Evolutionary conservation across 2,329 filamentous ascomycete species (phyloP).

Genomic region (Didymella lethalis): DNA sequence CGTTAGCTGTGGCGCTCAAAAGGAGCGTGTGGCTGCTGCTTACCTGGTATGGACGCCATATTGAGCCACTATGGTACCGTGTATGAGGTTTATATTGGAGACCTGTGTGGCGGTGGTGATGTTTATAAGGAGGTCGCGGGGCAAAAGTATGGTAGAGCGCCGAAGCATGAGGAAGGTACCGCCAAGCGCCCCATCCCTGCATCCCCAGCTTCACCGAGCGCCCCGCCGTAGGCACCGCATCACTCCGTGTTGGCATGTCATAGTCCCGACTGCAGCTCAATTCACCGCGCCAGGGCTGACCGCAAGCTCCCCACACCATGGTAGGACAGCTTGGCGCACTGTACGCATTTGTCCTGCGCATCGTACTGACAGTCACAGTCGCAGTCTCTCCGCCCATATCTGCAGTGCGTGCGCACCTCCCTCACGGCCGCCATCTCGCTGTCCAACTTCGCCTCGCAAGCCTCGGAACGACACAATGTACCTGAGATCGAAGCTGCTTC

Average conservation of each 20-base stretch:
- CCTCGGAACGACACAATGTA: conserved; percentile 95
- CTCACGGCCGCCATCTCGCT: conserved; percentile 92
- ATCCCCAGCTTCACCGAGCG: conserved; percentile 38
- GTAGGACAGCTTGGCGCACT: conserved; percentile 26
- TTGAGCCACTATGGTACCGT: conserved; percentile 21
- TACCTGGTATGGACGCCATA: conserved; percentile 52
- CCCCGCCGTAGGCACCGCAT: conserved; percentile 37
- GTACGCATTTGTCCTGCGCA: background rate
- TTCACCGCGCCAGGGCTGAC: conserved; percentile 29
- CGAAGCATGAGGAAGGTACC: conserved; percentile 41
- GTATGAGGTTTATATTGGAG: background rate
- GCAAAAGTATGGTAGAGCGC: conserved; percentile 39
- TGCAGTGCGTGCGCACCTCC: conserved; percentile 93
- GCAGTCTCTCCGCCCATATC: conserved; percentile 95
- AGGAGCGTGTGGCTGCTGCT: background rate
- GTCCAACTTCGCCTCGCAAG: conserved; percentile 97
- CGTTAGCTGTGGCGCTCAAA: conserved; percentile 31
- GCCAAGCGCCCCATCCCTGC: conserved; percentile 31
- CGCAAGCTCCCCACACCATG: conserved; percentile 37
- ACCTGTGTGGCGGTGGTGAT: conserved; percentile 22
- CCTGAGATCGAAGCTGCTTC: conserved; percentile 94
- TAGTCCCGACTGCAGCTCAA: conserved; percentile 36
- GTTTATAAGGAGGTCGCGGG: conserved; percentile 37
- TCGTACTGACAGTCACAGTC: conserved; percentile 64
- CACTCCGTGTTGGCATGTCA: conserved; percentile 43